Percentiles rank a stretch among this genome's conserved stretches.
Evolutionary conservation across 2,329 filamentous ascomycete genomes (phyloP).

Genomic region (Xylaria multiplex): DNA sequence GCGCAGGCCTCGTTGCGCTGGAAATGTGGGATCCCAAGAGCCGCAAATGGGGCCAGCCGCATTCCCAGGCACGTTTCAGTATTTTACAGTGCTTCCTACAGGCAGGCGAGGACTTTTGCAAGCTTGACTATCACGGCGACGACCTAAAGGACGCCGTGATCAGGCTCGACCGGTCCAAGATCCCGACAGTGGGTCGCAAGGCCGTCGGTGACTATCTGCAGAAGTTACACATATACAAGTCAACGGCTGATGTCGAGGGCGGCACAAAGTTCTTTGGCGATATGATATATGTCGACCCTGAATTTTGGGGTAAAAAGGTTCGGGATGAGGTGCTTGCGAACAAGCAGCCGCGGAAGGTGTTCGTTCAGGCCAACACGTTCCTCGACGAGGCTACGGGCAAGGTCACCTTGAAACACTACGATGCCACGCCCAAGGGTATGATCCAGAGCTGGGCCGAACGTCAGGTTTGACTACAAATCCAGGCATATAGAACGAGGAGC

Average conservation of each 20-base stretch:
- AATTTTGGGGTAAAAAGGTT: conserved; percentile 85
- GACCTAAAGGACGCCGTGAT: conserved; percentile 85
- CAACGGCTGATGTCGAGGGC: conserved; percentile 81
- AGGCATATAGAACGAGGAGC: conserved; percentile 7
- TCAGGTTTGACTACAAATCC: conserved; percentile 51
- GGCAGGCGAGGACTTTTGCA: conserved; percentile 87
- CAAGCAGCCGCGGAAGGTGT: conserved; percentile 88
- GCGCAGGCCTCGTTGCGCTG: conserved; percentile 86
- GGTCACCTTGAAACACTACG: conserved; percentile 86
- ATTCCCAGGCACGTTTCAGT: conserved; percentile 90
- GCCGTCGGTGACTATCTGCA: conserved; percentile 87
- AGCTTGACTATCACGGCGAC: conserved; percentile 76
- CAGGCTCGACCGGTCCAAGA: conserved; percentile 84
- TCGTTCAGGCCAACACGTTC: conserved; percentile 92
- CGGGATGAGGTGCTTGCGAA: conserved; percentile 78
- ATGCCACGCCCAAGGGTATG: conserved; percentile 81
- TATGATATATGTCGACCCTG: conserved; percentile 82
- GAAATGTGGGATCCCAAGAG: conserved; percentile 96
- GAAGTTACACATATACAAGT: conserved; percentile 92
- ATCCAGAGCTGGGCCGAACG: conserved; percentile 83
- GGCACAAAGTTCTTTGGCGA: conserved; percentile 84
- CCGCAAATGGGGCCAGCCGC: conserved; percentile 90
- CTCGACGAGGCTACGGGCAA: conserved; percentile 73
- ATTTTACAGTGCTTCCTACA: conserved; percentile 85
- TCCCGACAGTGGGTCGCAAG: conserved; percentile 81